Evolutionary conservation across 2,329 filamentous ascomycete species (phyloP).

Genomic region (Fusarium sp.): DNA sequence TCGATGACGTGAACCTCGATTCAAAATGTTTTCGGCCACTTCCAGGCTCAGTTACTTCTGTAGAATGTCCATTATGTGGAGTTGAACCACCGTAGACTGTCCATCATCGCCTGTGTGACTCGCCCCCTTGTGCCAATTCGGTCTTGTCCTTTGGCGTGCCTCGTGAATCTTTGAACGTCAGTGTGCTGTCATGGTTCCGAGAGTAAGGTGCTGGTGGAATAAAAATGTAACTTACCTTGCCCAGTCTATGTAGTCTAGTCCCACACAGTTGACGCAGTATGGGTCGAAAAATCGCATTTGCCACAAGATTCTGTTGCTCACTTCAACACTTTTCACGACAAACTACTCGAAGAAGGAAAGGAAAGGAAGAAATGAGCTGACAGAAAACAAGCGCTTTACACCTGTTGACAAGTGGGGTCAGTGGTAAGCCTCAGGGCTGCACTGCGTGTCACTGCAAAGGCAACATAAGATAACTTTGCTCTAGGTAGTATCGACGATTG

Average conservation of each 20-base stretch:
- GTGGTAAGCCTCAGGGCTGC: background rate
- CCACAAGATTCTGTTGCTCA: background rate
- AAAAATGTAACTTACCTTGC: background rate
- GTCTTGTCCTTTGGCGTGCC: background rate
- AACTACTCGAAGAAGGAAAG: too few species aligned
- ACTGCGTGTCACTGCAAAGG: background rate
- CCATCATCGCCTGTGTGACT: conserved; percentile 21
- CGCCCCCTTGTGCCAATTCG: background rate
- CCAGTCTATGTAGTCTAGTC: background rate
- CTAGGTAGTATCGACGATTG: background rate
- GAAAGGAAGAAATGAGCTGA: background rate
- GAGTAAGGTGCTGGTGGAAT: background rate
- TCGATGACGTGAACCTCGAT: conserved; percentile 5
- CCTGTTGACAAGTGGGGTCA: background rate
- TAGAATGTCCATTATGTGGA: background rate
- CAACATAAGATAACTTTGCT: background rate
- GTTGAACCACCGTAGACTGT: conserved; percentile 7
- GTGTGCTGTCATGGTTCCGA: background rate
- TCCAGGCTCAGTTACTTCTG: conserved; percentile 16
- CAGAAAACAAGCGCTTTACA: background rate
- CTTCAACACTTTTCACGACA: background rate
- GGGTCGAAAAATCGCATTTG: background rate
- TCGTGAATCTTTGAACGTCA: background rate
- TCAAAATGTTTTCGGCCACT: background rate
- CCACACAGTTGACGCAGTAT: background rate